Base-by-base conservation (phyloP, 192 early-diverging fungal genomes). In the Ambispora gerdemannii region DNA sequence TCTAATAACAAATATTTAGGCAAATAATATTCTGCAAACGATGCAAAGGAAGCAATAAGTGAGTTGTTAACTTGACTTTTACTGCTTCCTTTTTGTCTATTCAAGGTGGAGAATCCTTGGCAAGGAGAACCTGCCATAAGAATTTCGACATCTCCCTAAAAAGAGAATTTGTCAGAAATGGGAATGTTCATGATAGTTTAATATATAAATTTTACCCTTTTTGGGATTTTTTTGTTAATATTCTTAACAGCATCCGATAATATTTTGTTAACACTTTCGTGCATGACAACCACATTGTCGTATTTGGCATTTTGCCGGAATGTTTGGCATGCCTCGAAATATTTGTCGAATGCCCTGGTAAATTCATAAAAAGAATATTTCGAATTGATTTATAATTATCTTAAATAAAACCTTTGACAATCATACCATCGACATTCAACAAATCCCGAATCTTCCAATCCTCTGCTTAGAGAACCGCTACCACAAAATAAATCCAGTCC, bases 61-160 rank as follows among this genome's bases (percentile, higher is more conserved):
- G 74, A 72, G 22, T 71, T 76, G n/a, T 66, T 76, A 20, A 34
- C 15, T 35, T 38, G 19, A 17, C 49, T 47, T 52, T 30, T 34
- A n/a, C 32, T 11, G n/a, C 32, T 63, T 19, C 36, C 24, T 51
- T 31, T 20, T 28, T 72, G 52, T 25, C 17, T 35, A 30, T 76
- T 76, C 36, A 71, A 49, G 4, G 49, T 59, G 2, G 52, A 62
- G 27, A 72, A 76, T n/a, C 74, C 74, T 50, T 76, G 74, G 55
- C 74, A 76, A n/a, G 74, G 74, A 22, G 71, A 72, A 24, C 74
- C 74, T 30, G 74, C 74, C 22, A 76, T 20, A 20, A 76, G 59
- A 10, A 76, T 65, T 31, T 76, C 74, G 20, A 76, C 70, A 19
- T 76, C 74, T 27, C 70, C 74, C 74, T 74, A 61, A 15, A 30